Evolutionary conservation across 768 basidiomycete genomes (phyloP), one percentile per base, ranked within the genome.

Genomic region (Kockovaella imperatae): DNA sequence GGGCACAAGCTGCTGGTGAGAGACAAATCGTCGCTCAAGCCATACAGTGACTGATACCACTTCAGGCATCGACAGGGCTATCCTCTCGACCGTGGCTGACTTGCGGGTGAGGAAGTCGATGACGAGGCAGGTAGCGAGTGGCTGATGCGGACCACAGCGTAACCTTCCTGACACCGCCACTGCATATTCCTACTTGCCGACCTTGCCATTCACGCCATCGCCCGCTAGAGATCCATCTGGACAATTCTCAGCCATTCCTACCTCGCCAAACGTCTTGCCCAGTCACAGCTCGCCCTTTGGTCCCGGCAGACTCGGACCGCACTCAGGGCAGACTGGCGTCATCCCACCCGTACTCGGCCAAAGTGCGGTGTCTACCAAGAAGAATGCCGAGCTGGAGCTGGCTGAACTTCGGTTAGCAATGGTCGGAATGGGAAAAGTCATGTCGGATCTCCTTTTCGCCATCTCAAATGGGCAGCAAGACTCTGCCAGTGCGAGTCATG

Each of bases 91-190:
- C 0, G 70, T 73, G 0, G 60, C 68, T 0, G 70, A 73, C 35
- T 49, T 72, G 18, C 35, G 64, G 29, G 67, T 68, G 42, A 53
- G 68, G 46, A 10, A 23, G 28, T 1, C 30, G 39, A 28, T 44
- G 26, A 18, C 10, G 4, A 30, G 7, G 25, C 23, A 42, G 25
- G 28, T 26, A 10, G 31, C 31, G 31, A 10, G 17, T 10, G 31
- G 11, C 31, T 10, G 11, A 39, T 11, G 18, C 36, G 32, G n/a
- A 39, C 52, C 43, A 3, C 53, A 88, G 87, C 82, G 80, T 46
- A 91, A 87, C 67, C 78, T 93, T 11, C 87, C 89, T 2, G 89
- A 93, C 56, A 75, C 89, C 11, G 77, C 78, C 18, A 73, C 83
- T 4, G 77, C 81, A 2, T 76, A 69, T 32, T 58, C 67, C 3